Base-by-base conservation (phyloP, 805 yeast genomes). In the Saccharomycodes ludwigii region DNA sequence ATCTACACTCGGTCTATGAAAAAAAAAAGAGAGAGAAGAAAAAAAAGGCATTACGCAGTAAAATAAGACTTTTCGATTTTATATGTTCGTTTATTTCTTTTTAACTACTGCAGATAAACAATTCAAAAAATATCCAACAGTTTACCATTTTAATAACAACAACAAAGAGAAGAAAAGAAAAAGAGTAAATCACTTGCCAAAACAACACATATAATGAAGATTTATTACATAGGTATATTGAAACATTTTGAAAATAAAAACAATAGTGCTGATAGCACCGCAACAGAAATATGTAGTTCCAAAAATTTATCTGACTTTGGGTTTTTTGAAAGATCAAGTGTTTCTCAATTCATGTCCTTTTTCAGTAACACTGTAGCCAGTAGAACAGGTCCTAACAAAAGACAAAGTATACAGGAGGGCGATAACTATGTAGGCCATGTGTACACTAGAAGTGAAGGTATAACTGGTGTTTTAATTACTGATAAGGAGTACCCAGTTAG, bases 401-500 rank as follows among this genome's bases (percentile, higher is more conserved):
- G 97, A 60, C 98, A 91, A 57, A 71, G 84, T 53, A 81, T 91
- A 32, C 95, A 91, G 54, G 96, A 91, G 56, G 86, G 85, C 34
- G 67, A 65, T 16, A 66, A 68, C 58, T 88, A 91, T 56, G 68
- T 83, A 7, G 96, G 95, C 5, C 97, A 91, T 56, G 88, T 85
- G 0, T 91, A 79, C 56, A 76, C 86, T 19, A 71, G 97, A 44
- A 58, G 79, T 16, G 97, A 91, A 56, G 97, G 96, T 3, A 51
- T 88, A 21, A 80, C 94, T 15, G 95, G 94, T 40, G 94, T 91
- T 21, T 60, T 91, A 39, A 81, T 91, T 54, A 73, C 95, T 27
- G 98, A 91, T 56, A 81, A 82, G 55, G 96, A 88, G 44, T 91
- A 91, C 58, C 98, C 97, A 2, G 88, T 84, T 20, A 71, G 98